Evolutionary conservation across 148 eudicot genomes (phyloP), one percentile per base, ranked within the genome.

Genomic region (Beta vulgaris): DNA sequence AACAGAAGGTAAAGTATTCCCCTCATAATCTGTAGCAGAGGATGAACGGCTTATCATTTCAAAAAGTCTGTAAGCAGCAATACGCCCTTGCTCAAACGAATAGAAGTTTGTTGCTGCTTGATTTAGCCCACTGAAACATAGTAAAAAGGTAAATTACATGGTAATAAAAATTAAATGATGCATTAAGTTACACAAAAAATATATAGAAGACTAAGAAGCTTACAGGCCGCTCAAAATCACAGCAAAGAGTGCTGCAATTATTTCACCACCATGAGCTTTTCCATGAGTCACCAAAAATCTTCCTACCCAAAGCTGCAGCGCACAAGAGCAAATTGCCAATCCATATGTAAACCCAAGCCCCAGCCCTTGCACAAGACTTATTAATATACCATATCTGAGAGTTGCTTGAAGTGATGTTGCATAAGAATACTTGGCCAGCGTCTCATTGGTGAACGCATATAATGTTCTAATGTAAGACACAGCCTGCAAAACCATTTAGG

Each of bases 101-200:
- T 95, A 95, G 81, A 95, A 95, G 81, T 95, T 95, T 80, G 98
- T 95, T 71, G 98, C 98, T 1, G 98, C 98, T 83, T 95, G 98
- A 88, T 95, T 95, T 75, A 95, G 79, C 78, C 98, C 98, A 69
- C 97, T 95, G 73, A 60, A 66, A 76, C 25, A 78, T 4, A 61
- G 62, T 44, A 0, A 73, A 59, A 64, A 69, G 55, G 34, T 73
- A 74, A 74, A 40, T 55, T 19, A 57, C 1, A 59, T 1, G 28
- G 32, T 53, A 9, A 70, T 72, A 5, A 76, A 60, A 44, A n/a
- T 77, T 58, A n/a, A 48, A 43, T 21, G 12, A 74, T 62, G 3
- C 14, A 60, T n/a, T n/a, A n/a, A n/a, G n/a, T 3, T 4, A 58
- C 7, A 0, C 15, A 25, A 55, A 49, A 1, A 7, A 58, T 6